Percentiles rank a stretch among this genome's conserved stretches.
phyloP scores from a whole-genome alignment of 345 rosid genomes.

The Ailanthus altissimus region DNA sequence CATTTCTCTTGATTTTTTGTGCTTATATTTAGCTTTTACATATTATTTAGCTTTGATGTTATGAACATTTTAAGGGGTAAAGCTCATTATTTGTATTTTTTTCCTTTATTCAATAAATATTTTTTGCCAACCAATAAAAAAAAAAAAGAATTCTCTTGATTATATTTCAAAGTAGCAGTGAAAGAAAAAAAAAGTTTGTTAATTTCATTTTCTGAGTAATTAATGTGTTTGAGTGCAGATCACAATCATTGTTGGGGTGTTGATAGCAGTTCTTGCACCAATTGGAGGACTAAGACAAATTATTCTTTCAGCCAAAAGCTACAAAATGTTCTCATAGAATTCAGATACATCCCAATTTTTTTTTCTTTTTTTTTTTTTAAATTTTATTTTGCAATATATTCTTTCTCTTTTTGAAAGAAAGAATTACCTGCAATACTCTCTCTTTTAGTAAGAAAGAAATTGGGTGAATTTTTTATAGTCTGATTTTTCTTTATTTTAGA shows the following conservation, averaged over 20 bases:
- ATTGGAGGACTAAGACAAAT: conserved; percentile 30
- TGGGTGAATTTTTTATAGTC: background rate
- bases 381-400: no score
- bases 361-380: no score
- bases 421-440: background rate
- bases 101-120: no score
- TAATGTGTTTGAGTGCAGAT: conserved; percentile 9
- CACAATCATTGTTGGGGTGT: conserved; percentile 19
- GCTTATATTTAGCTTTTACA: no score
- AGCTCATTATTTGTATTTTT: no score
- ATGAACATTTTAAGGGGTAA: no score
- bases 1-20: no score
- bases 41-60: no score
- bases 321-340: conserved; percentile 24
- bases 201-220: background rate
- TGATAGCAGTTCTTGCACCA: conserved; percentile 26
- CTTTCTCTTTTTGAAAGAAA: background rate
- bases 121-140: no score
- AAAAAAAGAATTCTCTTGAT: background rate
- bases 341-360: background rate
- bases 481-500: no score
- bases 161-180: background rate
- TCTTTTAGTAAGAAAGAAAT: background rate
- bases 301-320: conserved; percentile 19
- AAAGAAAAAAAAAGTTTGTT: background rate